Evolutionary conservation across 768 basidiomycete species (phyloP).

Genomic region (Tricholoma bakamatsutake): DNA sequence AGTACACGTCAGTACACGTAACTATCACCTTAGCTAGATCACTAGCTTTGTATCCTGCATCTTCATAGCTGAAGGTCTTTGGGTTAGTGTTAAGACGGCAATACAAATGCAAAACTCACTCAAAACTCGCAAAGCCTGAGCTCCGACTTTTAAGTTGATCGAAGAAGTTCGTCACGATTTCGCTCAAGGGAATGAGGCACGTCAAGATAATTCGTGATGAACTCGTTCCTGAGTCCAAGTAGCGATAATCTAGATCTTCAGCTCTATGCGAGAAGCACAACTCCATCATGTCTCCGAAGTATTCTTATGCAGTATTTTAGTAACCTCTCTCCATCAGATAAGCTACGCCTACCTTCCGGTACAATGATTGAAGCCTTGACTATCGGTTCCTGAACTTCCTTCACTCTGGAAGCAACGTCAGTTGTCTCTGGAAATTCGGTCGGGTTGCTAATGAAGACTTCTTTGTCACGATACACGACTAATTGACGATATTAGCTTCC

Average conservation of each 20-base stretch:
- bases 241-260: constrained; percentile 75
- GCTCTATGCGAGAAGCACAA: constrained; percentile 85
- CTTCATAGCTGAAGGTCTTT: constrained; percentile 69
- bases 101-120: constrained; percentile 43
- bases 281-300: constrained; percentile 95
- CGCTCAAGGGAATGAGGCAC: constrained; percentile 81
- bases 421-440: constrained; percentile 88
- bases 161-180: constrained; percentile 95
- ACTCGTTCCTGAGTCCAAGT: constrained; percentile 56
- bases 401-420: constrained; percentile 56
- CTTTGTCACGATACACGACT: constrained; percentile 72
- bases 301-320: constrained; percentile 44
- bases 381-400: constrained; percentile 84
- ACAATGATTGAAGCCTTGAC: constrained; percentile 93
- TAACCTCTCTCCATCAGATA: not conserved
- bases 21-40: constrained; percentile 71
- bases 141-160: constrained; percentile 90
- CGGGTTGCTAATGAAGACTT: constrained; percentile 79
- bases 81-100: not conserved
- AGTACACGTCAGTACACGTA: not conserved
- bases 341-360: constrained; percentile 63
- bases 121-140: constrained; percentile 89
- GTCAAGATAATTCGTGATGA: constrained; percentile 74
- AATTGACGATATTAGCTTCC: constrained; percentile 5
- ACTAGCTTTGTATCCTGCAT: constrained; percentile 80